Evolutionary conservation across 116 monocot species (phyloP).

Genomic region (Cymodocea nodosa): DNA sequence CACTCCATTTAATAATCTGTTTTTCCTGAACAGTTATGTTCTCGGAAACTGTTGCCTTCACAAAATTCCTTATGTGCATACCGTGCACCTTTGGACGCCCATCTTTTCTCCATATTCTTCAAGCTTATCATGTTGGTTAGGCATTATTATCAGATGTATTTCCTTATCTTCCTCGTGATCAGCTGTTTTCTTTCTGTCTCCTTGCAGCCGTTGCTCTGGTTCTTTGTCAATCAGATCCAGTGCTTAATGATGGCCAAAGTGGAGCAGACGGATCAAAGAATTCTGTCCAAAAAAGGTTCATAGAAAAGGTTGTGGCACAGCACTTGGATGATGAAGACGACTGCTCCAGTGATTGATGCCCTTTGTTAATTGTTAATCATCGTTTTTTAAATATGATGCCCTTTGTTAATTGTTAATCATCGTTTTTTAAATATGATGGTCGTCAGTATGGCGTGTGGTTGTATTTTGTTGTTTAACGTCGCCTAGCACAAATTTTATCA

Average conservation of each 20-base stretch:
- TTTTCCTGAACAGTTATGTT: not conserved
- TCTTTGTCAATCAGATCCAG: constrained; percentile 38
- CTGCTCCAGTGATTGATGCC: not conserved
- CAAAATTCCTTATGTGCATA: too few relatives aligned
- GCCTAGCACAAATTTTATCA: too few relatives aligned
- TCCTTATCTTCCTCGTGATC: not conserved
- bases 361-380: not conserved
- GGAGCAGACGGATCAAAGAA: constrained; percentile 16
- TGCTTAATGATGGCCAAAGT: constrained; percentile 31
- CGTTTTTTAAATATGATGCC: not conserved
- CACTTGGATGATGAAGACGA: constrained; percentile 17
- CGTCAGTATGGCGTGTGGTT: not conserved
- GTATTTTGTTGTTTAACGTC: too few relatives aligned
- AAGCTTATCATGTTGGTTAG: not conserved
- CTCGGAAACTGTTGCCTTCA: not conserved
- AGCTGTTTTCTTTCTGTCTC: not conserved
- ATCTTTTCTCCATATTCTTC: not conserved
- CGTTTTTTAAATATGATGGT: not conserved
- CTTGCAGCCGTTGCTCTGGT: constrained; percentile 32
- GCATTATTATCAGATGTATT: too few relatives aligned
- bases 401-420: not conserved
- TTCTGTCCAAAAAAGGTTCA: constrained; percentile 22
- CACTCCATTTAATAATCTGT: too few relatives aligned
- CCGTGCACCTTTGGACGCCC: too few relatives aligned
- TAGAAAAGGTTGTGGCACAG: constrained; percentile 31